Conservation (phyloP, 2,329 filamentous ascomycete genomes). For the Aspergillus alliaceus region DNA sequence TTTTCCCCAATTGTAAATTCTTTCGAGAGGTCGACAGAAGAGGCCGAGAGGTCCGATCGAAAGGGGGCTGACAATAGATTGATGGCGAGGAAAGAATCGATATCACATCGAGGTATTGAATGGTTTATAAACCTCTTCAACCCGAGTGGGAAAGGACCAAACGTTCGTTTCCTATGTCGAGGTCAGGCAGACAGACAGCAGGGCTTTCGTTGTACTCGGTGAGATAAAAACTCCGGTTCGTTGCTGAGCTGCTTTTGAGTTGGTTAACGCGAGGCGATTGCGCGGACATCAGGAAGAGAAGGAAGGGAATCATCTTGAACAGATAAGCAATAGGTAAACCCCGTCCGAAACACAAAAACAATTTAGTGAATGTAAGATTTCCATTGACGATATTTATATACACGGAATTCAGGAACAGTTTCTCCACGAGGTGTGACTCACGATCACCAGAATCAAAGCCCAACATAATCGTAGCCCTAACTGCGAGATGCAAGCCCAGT, state of each 20-base stretch:
- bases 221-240: slow-evolving; percentile 3
- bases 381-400: slow-evolving; percentile 7
- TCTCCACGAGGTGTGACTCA: slow-evolving; percentile 1
- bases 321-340: neutral
- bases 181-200: neutral
- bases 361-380: neutral
- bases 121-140: neutral
- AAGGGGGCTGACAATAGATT: neutral
- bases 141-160: neutral
- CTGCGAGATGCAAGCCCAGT: slow-evolving; percentile 1
- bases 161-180: neutral
- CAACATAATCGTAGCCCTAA: slow-evolving; percentile 1
- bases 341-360: neutral
- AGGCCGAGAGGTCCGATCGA: neutral
- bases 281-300: neutral
- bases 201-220: neutral
- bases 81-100: neutral
- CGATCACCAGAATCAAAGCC: slow-evolving; percentile 8
- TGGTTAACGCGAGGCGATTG: neutral
- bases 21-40: neutral
- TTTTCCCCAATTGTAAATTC: neutral
- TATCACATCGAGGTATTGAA: neutral
- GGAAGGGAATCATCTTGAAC: neutral
- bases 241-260: neutral
- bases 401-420: slow-evolving; percentile 1